phyloP scores from a whole-genome alignment of 768 basidiomycete species.

The Leccinum imitatum region DNA sequence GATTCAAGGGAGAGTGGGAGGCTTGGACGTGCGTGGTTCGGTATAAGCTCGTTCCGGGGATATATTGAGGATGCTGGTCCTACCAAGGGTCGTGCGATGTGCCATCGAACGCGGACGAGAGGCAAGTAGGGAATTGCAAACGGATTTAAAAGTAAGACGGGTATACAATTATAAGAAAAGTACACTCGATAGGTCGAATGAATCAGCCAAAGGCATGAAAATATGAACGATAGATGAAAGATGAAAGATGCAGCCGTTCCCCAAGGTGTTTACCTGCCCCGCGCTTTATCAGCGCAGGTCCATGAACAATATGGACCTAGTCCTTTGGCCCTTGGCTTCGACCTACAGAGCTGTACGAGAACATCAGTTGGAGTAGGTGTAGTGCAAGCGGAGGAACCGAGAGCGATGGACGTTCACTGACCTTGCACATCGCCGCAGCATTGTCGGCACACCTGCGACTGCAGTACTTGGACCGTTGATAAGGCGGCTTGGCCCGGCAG shows the following conservation, averaged over 20 bases:
- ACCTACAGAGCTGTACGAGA: conserved; percentile 22
- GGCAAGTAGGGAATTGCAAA: neutral
- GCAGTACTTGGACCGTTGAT: conserved; percentile 55
- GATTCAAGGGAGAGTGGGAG: conserved; percentile 23
- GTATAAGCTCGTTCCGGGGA: conserved; percentile 47
- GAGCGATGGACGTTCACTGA: neutral
- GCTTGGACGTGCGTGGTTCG: conserved; percentile 46
- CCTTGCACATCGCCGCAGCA: conserved; percentile 36
- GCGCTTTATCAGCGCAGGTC: conserved; percentile 22
- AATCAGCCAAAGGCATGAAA: conserved; percentile 4
- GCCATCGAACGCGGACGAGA: neutral
- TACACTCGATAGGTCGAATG: neutral
- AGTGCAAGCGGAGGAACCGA: neutral
- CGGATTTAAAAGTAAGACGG: neutral
- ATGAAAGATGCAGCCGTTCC: neutral
- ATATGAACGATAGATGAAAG: neutral
- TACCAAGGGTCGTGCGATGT: neutral
- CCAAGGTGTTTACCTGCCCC: conserved; percentile 9
- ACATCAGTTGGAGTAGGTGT: neutral
- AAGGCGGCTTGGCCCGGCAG: conserved; percentile 58
- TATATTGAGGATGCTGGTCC: conserved; percentile 35
- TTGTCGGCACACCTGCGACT: conserved; percentile 57
- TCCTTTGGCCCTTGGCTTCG: conserved; percentile 15
- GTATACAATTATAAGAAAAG: conserved; percentile 4
- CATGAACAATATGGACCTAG: conserved; percentile 27